Conservation (phyloP, 352 stramenopile genomes). For the Globisporangium camurandrum region DNA sequence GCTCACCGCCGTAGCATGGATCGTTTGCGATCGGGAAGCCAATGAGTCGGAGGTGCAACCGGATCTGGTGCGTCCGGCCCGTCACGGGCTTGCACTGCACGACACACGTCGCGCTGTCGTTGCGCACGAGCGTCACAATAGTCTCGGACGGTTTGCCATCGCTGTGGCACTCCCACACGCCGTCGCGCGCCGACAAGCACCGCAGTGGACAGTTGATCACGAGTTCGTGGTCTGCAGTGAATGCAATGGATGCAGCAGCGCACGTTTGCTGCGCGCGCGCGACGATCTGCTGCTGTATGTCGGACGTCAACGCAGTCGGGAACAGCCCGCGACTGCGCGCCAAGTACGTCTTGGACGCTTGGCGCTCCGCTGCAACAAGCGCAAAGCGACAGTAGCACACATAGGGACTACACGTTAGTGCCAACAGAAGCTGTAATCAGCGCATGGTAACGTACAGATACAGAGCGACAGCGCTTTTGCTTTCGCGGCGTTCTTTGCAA, state of each 20-base stretch:
- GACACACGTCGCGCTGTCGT: constrained; percentile 71
- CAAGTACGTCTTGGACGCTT: constrained; percentile 94
- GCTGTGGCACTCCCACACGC: constrained; percentile 75
- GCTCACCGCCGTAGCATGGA: constrained; percentile 93
- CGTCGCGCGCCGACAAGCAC: constrained; percentile 75
- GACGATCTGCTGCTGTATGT: constrained; percentile 31
- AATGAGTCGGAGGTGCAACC: constrained; percentile 92
- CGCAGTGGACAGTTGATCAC: constrained; percentile 77
- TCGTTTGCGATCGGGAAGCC: constrained; percentile 96
- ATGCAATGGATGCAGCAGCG: constrained; percentile 40
- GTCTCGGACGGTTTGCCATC: constrained; percentile 80
- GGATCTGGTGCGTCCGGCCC: constrained; percentile 96
- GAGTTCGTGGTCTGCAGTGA: constrained; percentile 38
- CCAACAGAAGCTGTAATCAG: no score
- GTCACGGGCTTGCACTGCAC: constrained; percentile 92
- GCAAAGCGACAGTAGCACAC: no score
- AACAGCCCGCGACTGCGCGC: constrained; percentile 90
- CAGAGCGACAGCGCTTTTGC: constrained; percentile 61
- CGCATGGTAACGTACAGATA: constrained; percentile 65
- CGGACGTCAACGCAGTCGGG: constrained; percentile 31
- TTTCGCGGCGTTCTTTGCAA: constrained; percentile 73
- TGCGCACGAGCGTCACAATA: constrained; percentile 47
- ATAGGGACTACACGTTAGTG: no score
- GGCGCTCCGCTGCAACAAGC: constrained; percentile 56
- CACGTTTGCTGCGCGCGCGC: constrained; percentile 34